These are phyloP conservation scores for Penicillium longicatenatum DNA, from an alignment of 495 filamentous ascomycete genomes.

Conservation along the genomic window DNA sequence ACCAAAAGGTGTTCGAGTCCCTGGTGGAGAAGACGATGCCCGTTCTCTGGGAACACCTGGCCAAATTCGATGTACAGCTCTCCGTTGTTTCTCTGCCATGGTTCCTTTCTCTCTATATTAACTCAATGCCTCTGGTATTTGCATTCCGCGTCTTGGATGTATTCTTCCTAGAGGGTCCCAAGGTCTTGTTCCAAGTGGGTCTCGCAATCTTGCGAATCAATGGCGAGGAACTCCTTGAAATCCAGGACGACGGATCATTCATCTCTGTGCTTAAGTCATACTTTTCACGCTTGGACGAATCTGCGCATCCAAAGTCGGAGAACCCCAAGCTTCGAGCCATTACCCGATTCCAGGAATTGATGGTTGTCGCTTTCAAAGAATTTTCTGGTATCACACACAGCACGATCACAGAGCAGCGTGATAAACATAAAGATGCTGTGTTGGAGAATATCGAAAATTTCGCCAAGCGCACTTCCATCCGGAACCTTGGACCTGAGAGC, in stretches of 20 bases:
- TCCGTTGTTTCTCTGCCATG: constrained; percentile 97
- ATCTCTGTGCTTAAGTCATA: constrained; percentile 95
- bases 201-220: constrained; percentile 96
- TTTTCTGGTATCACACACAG: constrained; percentile 93
- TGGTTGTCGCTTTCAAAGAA: constrained; percentile 98
- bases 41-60: constrained; percentile 94
- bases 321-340: constrained; percentile 91
- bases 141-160: constrained; percentile 95
- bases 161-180: constrained; percentile 97
- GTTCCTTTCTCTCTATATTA: constrained; percentile 98
- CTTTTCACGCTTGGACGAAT: constrained; percentile 90
- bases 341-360: constrained; percentile 94
- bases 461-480: constrained; percentile 92
- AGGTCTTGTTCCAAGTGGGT: constrained; percentile 95
- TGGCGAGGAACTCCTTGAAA: constrained; percentile 94
- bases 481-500: constrained; percentile 93
- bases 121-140: constrained; percentile 97
- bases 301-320: constrained; percentile 90
- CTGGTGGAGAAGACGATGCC: constrained; percentile 99
- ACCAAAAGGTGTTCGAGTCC: constrained; percentile 96
- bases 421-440: constrained; percentile 90
- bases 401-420: constrained; percentile 83
- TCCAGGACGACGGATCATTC: constrained; percentile 92
- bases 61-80: constrained; percentile 94
- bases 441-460: constrained; percentile 95